A percentile compares a stretch with the other conserved stretches of the same genome.
Evolutionary conservation across 2,329 filamentous ascomycete genomes (phyloP).

Genomic region (Pseudocercospora pini-densiflorae): DNA sequence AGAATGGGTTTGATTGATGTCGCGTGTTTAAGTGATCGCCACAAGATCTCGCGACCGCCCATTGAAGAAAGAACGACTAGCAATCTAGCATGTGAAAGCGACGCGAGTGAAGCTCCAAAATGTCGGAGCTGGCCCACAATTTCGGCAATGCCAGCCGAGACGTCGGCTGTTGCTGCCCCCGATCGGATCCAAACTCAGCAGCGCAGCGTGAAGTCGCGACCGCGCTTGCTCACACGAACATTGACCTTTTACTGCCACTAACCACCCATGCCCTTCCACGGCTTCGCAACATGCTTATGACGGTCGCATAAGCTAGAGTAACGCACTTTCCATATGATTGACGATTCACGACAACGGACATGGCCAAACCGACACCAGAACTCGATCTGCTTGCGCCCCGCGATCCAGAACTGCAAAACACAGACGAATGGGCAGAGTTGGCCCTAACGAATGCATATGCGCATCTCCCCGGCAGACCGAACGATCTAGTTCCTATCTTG

Average conservation of each 20-base stretch:
- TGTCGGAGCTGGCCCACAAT: not conserved
- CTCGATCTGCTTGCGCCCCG: conserved; percentile 47
- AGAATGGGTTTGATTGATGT: conserved; percentile 7
- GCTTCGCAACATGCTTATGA: not conserved
- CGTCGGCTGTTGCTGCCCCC: conserved; percentile 7
- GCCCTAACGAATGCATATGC: conserved; percentile 65
- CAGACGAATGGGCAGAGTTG: conserved; percentile 63
- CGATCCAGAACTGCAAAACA: conserved; percentile 48
- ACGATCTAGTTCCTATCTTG: conserved; percentile 63
- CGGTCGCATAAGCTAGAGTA: conserved; percentile 14
- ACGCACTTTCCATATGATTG: conserved; percentile 1
- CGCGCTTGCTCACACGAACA: not conserved
- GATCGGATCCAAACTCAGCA: not conserved
- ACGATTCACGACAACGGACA: conserved; percentile 31
- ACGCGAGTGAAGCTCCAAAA: not conserved
- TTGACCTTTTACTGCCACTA: not conserved
- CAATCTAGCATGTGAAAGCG: not conserved
- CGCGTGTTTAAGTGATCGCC: conserved; percentile 26
- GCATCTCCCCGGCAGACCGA: conserved; percentile 24
- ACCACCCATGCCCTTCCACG: not conserved
- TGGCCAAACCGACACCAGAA: conserved; percentile 36
- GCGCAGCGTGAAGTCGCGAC: conserved; percentile 3
- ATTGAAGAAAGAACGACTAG: conserved; percentile 17
- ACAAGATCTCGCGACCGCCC: conserved; percentile 33
- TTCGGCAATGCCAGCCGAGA: not conserved